Conservation (phyloP, 768 basidiomycete species). For the Leccinellum albellum region DNA sequence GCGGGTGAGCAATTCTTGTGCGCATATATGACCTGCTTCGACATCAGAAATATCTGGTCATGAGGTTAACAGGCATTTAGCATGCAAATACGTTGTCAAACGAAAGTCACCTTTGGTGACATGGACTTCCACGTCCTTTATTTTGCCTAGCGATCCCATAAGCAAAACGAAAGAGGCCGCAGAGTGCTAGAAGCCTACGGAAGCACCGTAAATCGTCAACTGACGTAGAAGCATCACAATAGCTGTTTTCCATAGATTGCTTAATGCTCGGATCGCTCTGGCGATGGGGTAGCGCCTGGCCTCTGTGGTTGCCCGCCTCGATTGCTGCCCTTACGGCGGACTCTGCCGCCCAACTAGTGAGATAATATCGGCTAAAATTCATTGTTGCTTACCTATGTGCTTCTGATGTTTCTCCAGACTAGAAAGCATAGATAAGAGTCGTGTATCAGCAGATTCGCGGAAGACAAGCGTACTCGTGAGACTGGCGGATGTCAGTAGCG, state of each 20-base stretch:
- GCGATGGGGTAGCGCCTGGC: constrained; percentile 27
- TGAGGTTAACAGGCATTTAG: background rate
- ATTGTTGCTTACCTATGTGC: constrained; percentile 33
- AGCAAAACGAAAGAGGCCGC: background rate
- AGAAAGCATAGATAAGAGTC: background rate
- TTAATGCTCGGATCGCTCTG: constrained; percentile 63
- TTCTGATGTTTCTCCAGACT: constrained; percentile 32
- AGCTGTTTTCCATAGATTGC: constrained; percentile 56
- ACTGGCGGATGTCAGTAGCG: background rate
- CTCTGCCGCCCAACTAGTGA: background rate
- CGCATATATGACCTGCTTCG: constrained; percentile 42
- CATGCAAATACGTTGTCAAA: background rate
- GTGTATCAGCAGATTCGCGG: background rate
- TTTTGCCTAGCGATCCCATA: constrained; percentile 39
- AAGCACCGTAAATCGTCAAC: constrained; percentile 51
- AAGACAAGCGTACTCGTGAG: background rate
- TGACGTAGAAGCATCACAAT: constrained; percentile 68
- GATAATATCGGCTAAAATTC: background rate
- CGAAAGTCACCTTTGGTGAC: constrained; percentile 46
- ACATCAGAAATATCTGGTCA: constrained; percentile 52
- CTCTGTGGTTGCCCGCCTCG: background rate
- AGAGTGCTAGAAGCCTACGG: constrained; percentile 36
- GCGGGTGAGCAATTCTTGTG: constrained; percentile 52
- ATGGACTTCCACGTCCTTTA: constrained; percentile 56
- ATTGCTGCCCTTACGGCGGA: background rate